Conservation (phyloP, 352 stramenopile genomes). For the Phytophthora meadii region DNA sequence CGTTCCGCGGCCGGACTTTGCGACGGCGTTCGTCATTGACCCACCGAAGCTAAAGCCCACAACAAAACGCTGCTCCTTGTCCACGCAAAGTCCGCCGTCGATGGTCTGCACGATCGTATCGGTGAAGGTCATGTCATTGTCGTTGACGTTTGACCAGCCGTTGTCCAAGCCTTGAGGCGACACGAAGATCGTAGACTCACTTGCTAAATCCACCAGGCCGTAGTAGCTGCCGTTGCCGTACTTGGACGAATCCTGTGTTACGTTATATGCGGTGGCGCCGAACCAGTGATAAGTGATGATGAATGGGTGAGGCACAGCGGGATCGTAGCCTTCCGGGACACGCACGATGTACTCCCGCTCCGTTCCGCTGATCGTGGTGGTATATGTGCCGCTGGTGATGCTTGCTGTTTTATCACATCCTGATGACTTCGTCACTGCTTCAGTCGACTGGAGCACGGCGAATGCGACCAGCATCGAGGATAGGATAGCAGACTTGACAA, state of each 20-base stretch:
- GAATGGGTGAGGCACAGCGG: conserved; percentile 25
- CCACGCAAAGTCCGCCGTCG: conserved; percentile 37
- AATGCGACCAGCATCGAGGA: conserved; percentile 6
- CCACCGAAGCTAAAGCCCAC: conserved; percentile 45
- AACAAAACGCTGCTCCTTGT: conserved; percentile 42
- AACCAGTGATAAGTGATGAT: conserved; percentile 45
- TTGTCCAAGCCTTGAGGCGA: conserved; percentile 34
- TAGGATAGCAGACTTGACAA: conserved; percentile 5
- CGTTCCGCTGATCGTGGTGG: conserved; percentile 27
- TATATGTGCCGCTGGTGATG: conserved; percentile 37
- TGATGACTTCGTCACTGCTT: conserved; percentile 11
- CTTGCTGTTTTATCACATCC: conserved; percentile 13
- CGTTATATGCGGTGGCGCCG: conserved; percentile 35
- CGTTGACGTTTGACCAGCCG: conserved; percentile 35
- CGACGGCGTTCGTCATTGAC: conserved; percentile 36
- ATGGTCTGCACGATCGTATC: conserved; percentile 35
- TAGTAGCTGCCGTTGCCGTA: conserved; percentile 47
- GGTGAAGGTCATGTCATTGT: conserved; percentile 38
- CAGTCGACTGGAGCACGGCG: conserved; percentile 5
- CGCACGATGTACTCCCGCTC: conserved; percentile 42
- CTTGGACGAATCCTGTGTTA: conserved; percentile 30
- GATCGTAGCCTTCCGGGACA: conserved; percentile 38
- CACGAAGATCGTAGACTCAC: conserved; percentile 41
- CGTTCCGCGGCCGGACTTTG: conserved; percentile 25
- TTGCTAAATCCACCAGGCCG: conserved; percentile 27